Base-by-base conservation (phyloP, 2,329 filamentous ascomycete genomes). In the Fusarium neocosmosporiellum region DNA sequence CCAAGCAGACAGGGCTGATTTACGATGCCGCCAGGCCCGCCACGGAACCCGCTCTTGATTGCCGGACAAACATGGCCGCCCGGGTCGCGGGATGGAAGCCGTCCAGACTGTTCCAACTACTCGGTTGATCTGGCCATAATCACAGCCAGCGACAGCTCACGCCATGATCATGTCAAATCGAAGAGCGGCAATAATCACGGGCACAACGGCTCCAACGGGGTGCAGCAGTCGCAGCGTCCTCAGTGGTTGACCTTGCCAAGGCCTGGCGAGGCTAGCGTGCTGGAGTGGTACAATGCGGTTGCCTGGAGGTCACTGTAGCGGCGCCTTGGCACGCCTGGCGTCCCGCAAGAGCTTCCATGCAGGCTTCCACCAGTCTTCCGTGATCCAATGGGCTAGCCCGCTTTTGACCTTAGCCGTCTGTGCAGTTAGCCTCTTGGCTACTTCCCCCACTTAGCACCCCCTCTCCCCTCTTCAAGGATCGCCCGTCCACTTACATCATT, bases 401-500 rank as follows among this genome's bases (percentile, higher is more conserved):
- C 24, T 33, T 72, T 66, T n/a, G 55, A 39, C 36, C 31, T 60
- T 67, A 67, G 63, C 65, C 36, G 46, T 59, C 57, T 50, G 36
- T 39, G 41, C 59, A 72, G 20, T 57, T 53, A 69, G 55, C 63
- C 67, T 67, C 68, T 73, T 66, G 72, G 60, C 71, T 66, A 55
- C 66, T 55, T 71, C 73, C 71, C 46, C 75, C 71, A 75, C 71
- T 74, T 62, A 18, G 63, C 60, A 70, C 63, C 57, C 69, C 63
- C 68, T 50, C 63, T 55, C 37, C 48, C 48, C 50, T 29, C 59
- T 65, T 58, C 66, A 60, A 67, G 71, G 70, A 72, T 69, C 65
- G 69, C 71, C 72, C 74, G 68, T 66, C 73, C 73, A 76, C 70
- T 76, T 77, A 77, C 75, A 77, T 76, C 73, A 77, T 77, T 75